A percentile compares a stretch with the other conserved stretches of the same genome.
Conservation (phyloP, 106 monocot genomes). For the Dioscorea alata region DNA sequence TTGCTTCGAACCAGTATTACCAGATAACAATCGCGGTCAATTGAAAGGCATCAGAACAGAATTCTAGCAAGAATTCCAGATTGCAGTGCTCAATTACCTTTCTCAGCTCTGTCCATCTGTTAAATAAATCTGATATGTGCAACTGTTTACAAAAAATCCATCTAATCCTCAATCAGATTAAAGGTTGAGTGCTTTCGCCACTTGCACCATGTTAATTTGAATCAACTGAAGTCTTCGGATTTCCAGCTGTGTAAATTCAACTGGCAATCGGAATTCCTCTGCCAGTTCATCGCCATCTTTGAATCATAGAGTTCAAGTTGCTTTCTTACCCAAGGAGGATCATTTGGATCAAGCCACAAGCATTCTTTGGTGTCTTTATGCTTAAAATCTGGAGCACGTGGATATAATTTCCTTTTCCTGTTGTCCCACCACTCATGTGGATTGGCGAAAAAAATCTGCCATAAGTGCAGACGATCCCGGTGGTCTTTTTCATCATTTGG, state of each 20-base stretch:
- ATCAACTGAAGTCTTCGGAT: constrained; percentile 18
- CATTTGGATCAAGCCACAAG: constrained; percentile 49
- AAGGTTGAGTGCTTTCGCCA: too few species aligned
- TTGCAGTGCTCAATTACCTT: too few species aligned
- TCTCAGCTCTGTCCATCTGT: too few species aligned
- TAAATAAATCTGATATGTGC: too few species aligned
- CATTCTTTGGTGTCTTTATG: constrained; percentile 69
- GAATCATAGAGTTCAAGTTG: constrained; percentile 77
- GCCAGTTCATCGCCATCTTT: neutral
- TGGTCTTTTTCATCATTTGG: constrained; percentile 11
- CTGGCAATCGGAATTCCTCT: neutral
- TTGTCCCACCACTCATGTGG: constrained; percentile 90
- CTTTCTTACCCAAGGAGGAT: constrained; percentile 77
- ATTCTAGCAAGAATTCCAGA: too few species aligned
- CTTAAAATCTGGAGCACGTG: constrained; percentile 50
- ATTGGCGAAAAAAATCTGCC: constrained; percentile 84
- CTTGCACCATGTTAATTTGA: too few species aligned
- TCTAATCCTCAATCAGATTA: too few species aligned
- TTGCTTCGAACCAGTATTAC: too few species aligned
- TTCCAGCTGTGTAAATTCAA: constrained; percentile 16
- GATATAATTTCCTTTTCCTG: constrained; percentile 24
- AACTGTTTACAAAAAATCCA: too few species aligned
- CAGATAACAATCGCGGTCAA: too few species aligned
- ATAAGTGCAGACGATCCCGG: constrained; percentile 36
- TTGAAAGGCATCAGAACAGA: too few species aligned